Base-by-base conservation (phyloP, 192 early-diverging fungal species). In the Phycomyces blakesleeanus region DNA sequence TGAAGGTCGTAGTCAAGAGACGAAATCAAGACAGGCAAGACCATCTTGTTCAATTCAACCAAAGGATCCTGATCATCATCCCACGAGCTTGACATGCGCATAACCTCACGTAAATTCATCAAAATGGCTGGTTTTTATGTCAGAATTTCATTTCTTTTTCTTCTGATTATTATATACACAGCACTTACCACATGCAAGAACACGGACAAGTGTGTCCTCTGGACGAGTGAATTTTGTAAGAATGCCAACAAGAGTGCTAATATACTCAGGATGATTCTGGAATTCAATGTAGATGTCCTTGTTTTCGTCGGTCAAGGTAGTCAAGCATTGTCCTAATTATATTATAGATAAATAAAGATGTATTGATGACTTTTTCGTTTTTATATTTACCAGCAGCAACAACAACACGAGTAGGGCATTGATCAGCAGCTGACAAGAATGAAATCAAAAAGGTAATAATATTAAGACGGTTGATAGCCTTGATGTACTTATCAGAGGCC, bases 221-320 rank as follows among this genome's bases (percentile, higher is more conserved):
- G 87, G 85, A 50, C 59, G 59, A 51, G 61, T 63, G 39, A 68
- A 51, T 25, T 74, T 74, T 22, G 68, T 73, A 14, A 86, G 64
- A 21, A 84, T 75, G 24, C 71, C 72, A 59, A 78, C 73, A 26
- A 91, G 73, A 16, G 69, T 72, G 14, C 72, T 65, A 10, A 84
- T 71, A 12, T 84, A 83, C 57, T 79, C 78, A 5, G 79, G 74
- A 61, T 85, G 85, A 16, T 71, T 65, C 26, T 79, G 65, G 71
- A 91, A 84, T 3, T 82, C 66, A 24, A 79, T 74, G 49, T 84
- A 68, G 34, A 83, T 79, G 3, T 79, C 77, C 12, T 71, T 61
- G 63, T 93, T 92, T 16, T 89, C 89, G 54, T 93, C 92, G 0
- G 91, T 90, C 44, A 96, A 75, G 3, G 91, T 91, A 65, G 90